Percentiles rank a stretch among this genome's conserved stretches.
phyloP scores from a whole-genome alignment of 257 asterid species.

The Petrea volubilis region DNA sequence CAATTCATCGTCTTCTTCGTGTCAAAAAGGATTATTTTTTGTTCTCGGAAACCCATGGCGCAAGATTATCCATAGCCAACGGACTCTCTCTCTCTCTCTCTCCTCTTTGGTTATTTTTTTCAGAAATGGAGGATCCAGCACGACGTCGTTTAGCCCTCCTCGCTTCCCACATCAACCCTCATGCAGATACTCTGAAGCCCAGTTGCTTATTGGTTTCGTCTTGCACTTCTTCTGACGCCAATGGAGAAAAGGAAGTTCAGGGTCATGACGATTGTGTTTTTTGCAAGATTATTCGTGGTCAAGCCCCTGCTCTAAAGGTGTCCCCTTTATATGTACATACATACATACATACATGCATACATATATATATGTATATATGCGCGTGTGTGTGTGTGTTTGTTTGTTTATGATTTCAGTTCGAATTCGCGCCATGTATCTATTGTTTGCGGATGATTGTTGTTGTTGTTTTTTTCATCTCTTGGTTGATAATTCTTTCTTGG shows the following conservation, averaged over 20 bases:
- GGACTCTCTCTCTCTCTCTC: neutral
- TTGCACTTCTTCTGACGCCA: slow-evolving; percentile 35
- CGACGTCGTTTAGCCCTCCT: slow-evolving; percentile 77
- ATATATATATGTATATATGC: no score
- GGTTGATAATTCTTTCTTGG: neutral
- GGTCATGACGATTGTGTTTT: slow-evolving; percentile 49
- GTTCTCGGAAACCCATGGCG: neutral
- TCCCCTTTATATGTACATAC: neutral
- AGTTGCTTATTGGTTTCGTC: slow-evolving; percentile 31
- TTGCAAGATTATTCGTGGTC: slow-evolving; percentile 70
- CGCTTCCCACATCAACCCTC: slow-evolving; percentile 63
- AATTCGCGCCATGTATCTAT: no score
- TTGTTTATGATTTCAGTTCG: neutral
- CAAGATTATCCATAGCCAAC: neutral
- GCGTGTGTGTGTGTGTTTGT: no score
- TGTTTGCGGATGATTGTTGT: no score
- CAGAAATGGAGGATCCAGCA: slow-evolving; percentile 50
- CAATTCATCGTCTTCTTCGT: no score
- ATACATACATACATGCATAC: no score
- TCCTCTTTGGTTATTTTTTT: neutral
- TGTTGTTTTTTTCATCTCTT: slow-evolving; percentile 4
- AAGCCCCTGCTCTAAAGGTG: slow-evolving; percentile 81
- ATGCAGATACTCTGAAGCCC: slow-evolving; percentile 24
- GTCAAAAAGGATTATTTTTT: no score
- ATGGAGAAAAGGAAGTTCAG: slow-evolving; percentile 14